phyloP scores from a whole-genome alignment of 192 early-diverging fungal genomes.

The Globomyces pollinis-pini region DNA sequence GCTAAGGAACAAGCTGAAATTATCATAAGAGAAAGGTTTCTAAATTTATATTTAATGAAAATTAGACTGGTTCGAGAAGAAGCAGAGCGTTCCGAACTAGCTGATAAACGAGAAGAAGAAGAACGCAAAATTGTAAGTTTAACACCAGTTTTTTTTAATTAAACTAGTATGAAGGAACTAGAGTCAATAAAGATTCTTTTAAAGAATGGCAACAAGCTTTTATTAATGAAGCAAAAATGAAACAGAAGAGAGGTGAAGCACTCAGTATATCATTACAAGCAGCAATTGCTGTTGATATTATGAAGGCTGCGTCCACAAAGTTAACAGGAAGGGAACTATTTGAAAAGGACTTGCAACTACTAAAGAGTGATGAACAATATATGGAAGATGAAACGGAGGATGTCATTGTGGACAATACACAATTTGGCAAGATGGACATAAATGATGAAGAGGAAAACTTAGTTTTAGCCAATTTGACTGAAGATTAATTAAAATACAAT shows the following conservation, averaged over 20 bases:
- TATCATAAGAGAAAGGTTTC: background rate
- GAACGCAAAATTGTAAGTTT: slow-evolving; percentile 1
- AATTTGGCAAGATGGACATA: slow-evolving; percentile 3
- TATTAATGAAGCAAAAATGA: slow-evolving; percentile 5
- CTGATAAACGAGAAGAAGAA: slow-evolving; percentile 12
- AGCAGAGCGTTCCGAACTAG: background rate
- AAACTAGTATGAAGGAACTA: slow-evolving; percentile 12
- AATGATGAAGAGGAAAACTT: slow-evolving; percentile 3
- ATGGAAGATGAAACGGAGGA: slow-evolving; percentile 15
- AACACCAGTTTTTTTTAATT: slow-evolving; percentile 6
- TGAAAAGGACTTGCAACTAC: slow-evolving; percentile 12
- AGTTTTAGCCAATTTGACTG: background rate
- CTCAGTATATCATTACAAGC: background rate
- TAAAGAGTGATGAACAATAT: slow-evolving; percentile 13
- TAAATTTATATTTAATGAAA: background rate
- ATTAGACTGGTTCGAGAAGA: background rate
- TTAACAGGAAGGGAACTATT: slow-evolving; percentile 17
- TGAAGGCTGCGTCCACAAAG: slow-evolving; percentile 6
- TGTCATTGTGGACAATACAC: slow-evolving; percentile 11
- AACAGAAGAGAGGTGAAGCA: slow-evolving; percentile 8
- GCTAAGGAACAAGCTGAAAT: slow-evolving; percentile 5
- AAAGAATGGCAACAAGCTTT: slow-evolving; percentile 13
- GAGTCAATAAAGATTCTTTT: slow-evolving; percentile 16
- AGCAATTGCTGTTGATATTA: slow-evolving; percentile 8
- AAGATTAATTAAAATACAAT: no score